Conservation (phyloP, 371 early-diverging fungal genomes). For the Mucor lusitanicus region DNA sequence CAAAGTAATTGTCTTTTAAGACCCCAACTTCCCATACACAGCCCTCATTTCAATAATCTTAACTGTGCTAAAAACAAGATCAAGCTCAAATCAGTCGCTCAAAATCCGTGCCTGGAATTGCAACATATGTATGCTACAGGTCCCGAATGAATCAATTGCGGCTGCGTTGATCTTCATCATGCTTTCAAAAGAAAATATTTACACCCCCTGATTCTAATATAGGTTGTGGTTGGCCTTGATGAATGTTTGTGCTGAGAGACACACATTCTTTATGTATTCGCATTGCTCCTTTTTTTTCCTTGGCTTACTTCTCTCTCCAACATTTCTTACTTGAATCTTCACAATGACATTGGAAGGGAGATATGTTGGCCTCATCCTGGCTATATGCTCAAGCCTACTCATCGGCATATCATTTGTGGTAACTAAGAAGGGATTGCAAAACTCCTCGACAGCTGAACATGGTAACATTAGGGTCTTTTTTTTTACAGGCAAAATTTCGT, state of each 20-base stretch:
- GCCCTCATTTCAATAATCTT: too few relatives aligned
- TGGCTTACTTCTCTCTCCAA: neutral
- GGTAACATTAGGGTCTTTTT: neutral
- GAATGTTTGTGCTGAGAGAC: neutral
- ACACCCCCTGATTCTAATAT: neutral
- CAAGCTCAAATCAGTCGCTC: too few relatives aligned
- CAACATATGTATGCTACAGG: too few relatives aligned
- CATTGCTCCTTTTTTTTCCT: neutral
- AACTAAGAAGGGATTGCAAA: conserved; percentile 8
- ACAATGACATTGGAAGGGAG: conserved; percentile 3
- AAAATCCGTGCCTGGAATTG: too few relatives aligned
- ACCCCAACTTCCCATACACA: too few relatives aligned
- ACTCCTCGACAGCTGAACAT: conserved; percentile 5
- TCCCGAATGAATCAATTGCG: too few relatives aligned
- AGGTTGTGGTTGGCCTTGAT: neutral
- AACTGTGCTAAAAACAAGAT: too few relatives aligned
- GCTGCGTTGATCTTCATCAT: too few relatives aligned
- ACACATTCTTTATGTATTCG: neutral
- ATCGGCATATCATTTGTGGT: conserved; percentile 9
- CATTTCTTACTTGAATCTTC: neutral
- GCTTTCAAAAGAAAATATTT: neutral
- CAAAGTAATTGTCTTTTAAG: too few relatives aligned
- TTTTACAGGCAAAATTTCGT: neutral
- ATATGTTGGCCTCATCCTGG: conserved; percentile 6
- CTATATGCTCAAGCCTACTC: conserved; percentile 5